phyloP scores from a whole-genome alignment of 441 rosid species.

The Erysimum pusillum region DNA sequence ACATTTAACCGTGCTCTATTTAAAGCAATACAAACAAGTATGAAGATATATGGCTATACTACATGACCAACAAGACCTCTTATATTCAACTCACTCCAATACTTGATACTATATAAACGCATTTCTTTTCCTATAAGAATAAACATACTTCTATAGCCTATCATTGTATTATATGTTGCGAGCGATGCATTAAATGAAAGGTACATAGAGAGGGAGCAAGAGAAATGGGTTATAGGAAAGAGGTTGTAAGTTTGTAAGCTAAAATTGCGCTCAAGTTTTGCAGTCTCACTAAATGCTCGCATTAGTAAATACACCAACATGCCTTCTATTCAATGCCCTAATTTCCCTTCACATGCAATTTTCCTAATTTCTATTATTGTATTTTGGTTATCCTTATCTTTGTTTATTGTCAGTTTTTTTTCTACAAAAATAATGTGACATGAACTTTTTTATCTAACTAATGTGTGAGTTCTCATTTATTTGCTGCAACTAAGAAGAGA shows the following conservation, averaged over 20 bases:
- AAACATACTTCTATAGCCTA: slow-evolving; percentile 4
- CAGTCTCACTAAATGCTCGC: slow-evolving; percentile 52
- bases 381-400: slow-evolving; percentile 21
- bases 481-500: background rate
- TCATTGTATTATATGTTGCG: slow-evolving; percentile 37
- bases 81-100: slow-evolving; percentile 15
- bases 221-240: slow-evolving; percentile 47
- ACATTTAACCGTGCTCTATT: background rate
- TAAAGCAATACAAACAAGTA: background rate
- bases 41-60: background rate
- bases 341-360: slow-evolving; percentile 46
- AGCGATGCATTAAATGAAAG: slow-evolving; percentile 45
- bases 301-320: slow-evolving; percentile 49
- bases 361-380: slow-evolving; percentile 2
- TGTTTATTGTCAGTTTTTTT: background rate
- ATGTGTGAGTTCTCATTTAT: slow-evolving; percentile 4
- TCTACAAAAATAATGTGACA: background rate
- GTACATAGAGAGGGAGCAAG: slow-evolving; percentile 45
- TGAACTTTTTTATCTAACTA: background rate
- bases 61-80: background rate
- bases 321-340: slow-evolving; percentile 48
- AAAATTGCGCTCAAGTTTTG: slow-evolving; percentile 51
- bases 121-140: background rate
- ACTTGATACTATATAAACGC: background rate
- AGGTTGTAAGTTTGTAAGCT: slow-evolving; percentile 48